phyloP scores from a whole-genome alignment of 192 early-diverging fungal species.

The Coemansia sp. region DNA sequence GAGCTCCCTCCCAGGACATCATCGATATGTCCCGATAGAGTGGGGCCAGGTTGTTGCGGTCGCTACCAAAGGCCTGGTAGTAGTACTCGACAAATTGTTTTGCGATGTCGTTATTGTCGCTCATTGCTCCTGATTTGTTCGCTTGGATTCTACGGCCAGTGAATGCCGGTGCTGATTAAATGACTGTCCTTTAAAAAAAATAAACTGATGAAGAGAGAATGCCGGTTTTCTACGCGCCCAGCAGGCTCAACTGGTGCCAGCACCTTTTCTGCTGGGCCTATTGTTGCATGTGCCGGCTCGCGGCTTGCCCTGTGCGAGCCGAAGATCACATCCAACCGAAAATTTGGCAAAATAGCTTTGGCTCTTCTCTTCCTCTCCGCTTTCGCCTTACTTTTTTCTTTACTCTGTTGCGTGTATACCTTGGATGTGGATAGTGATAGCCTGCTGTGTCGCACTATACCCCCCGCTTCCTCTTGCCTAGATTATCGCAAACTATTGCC shows the following conservation, averaged over 20 bases:
- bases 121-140: not conserved
- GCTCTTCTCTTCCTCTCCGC: no score
- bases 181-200: not conserved
- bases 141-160: not conserved
- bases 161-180: not conserved
- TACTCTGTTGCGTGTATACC: not conserved
- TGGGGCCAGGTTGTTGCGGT: conserved; percentile 60
- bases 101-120: conserved; percentile 51
- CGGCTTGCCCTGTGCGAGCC: not conserved
- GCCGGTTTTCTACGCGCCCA: not conserved
- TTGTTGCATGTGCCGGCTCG: not conserved
- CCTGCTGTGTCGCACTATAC: not conserved
- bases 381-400: not conserved
- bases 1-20: conserved; percentile 82
- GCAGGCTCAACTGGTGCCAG: no score
- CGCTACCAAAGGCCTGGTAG: conserved; percentile 80
- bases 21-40: conserved; percentile 82
- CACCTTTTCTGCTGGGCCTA: no score
- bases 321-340: not conserved
- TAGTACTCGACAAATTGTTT: conserved; percentile 81
- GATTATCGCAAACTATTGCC: not conserved
- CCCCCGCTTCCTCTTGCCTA: not conserved
- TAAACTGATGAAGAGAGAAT: not conserved
- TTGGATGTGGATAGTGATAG: conserved; percentile 1
- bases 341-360: not conserved